Conservation (phyloP, 306 rosid genomes). For the Cucurbita pepo region DNA sequence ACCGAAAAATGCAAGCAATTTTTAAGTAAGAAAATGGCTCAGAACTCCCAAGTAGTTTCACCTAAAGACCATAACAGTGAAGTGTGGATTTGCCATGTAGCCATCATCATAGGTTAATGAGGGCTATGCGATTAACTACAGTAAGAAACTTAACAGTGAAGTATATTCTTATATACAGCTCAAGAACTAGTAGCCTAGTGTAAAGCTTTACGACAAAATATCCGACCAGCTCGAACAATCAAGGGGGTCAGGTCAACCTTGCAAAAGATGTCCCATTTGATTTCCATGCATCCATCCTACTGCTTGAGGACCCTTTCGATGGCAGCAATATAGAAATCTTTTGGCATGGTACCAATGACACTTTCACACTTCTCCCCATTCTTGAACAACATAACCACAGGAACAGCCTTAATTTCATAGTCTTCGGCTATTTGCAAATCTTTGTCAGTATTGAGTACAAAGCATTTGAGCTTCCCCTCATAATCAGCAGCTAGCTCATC, state of each 20-base stretch:
- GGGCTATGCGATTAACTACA: neutral
- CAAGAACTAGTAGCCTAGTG: neutral
- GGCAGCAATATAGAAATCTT: constrained; percentile 76
- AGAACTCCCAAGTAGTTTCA: neutral
- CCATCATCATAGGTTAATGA: neutral
- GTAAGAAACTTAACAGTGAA: neutral
- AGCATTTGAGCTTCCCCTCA: constrained; percentile 62
- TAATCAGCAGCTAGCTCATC: constrained; percentile 65
- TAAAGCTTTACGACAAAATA: neutral
- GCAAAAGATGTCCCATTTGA: neutral
- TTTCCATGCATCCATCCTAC: constrained; percentile 7
- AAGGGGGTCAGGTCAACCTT: neutral
- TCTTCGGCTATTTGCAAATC: constrained; percentile 55
- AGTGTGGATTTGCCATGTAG: neutral
- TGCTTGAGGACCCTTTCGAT: constrained; percentile 60
- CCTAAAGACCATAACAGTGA: neutral
- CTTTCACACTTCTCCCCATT: constrained; percentile 64
- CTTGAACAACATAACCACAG: constrained; percentile 75
- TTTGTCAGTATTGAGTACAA: constrained; percentile 53
- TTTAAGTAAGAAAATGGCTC: neutral
- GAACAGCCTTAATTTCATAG: constrained; percentile 80
- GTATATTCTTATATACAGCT: constrained; percentile 1
- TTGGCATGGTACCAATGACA: constrained; percentile 90
- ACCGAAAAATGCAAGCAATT: neutral
- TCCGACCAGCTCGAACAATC: neutral